Evolutionary conservation across 2,329 filamentous ascomycete species (phyloP).

Genomic region (Apiospora aurea): DNA sequence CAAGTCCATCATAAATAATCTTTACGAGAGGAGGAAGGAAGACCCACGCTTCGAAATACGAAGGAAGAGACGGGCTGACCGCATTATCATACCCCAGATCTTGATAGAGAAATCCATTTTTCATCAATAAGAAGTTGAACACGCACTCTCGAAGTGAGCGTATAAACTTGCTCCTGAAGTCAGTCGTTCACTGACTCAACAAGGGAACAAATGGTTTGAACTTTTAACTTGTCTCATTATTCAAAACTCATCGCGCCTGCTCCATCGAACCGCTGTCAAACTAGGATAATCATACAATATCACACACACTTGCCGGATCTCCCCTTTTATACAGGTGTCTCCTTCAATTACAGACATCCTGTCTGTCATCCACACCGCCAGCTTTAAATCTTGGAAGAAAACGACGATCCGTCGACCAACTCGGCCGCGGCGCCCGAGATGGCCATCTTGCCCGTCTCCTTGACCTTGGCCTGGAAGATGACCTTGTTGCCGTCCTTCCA

Average conservation of each 20-base stretch:
- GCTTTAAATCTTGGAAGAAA: constrained; percentile 11
- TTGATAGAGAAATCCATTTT: background rate
- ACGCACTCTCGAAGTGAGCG: too few species aligned
- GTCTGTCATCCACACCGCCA: background rate
- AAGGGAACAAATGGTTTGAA: background rate
- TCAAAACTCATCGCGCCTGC: background rate
- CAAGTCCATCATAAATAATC: background rate
- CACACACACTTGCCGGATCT: background rate
- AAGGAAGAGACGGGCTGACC: background rate
- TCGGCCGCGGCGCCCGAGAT: constrained; percentile 84
- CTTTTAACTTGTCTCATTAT: background rate
- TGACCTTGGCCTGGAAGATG: constrained; percentile 86
- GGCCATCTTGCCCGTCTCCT: constrained; percentile 90
- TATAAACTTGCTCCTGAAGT: too few species aligned
- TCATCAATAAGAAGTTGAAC: background rate
- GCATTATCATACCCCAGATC: constrained; percentile 1
- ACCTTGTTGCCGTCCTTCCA: constrained; percentile 86
- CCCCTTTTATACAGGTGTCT: too few species aligned
- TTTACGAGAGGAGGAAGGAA: background rate
- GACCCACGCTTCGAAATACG: background rate
- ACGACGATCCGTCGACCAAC: constrained; percentile 53
- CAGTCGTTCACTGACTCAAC: background rate
- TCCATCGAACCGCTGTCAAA: background rate
- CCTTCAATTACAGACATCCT: too few species aligned
- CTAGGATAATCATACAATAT: constrained; percentile 7